Percentiles rank a stretch among this genome's conserved stretches.
Evolutionary conservation across 2,329 filamentous ascomycete genomes (phyloP).

Genomic region (Fusarium avenaceum): DNA sequence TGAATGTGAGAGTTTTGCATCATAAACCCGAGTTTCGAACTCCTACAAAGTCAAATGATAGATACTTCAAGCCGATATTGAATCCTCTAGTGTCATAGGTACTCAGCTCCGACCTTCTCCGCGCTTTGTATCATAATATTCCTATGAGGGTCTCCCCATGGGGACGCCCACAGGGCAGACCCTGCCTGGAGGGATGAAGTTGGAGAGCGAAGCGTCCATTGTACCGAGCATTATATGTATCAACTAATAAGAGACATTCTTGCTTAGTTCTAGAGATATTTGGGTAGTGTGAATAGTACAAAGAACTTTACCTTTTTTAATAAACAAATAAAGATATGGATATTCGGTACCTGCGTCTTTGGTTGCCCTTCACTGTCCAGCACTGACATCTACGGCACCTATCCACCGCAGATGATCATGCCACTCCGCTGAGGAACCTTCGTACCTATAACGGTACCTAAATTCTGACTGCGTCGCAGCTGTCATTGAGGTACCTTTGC

Average conservation of each 20-base stretch:
- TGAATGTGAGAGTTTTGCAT: not conserved
- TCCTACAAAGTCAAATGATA: not conserved
- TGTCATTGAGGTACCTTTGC: slow-evolving; percentile 11
- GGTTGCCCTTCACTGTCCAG: not conserved
- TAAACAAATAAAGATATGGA: too few relatives aligned
- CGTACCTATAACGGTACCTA: slow-evolving; percentile 6
- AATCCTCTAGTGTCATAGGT: too few relatives aligned
- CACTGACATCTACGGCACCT: not conserved
- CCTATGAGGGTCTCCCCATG: slow-evolving; percentile 17
- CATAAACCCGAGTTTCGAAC: not conserved
- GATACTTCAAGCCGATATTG: too few relatives aligned
- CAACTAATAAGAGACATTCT: not conserved
- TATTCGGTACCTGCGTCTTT: too few relatives aligned
- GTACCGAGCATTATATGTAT: not conserved
- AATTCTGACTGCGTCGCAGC: not conserved
- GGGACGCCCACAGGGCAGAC: slow-evolving; percentile 18
- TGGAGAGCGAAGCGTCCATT: not conserved
- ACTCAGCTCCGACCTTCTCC: slow-evolving; percentile 27
- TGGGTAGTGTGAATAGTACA: not conserved
- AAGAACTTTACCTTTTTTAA: not conserved
- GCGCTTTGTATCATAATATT: slow-evolving; percentile 4
- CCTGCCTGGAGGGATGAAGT: slow-evolving; percentile 4
- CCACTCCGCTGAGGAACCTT: too few relatives aligned
- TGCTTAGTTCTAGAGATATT: not conserved
- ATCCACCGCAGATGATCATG: too few relatives aligned